These are phyloP conservation scores for Trypethelium eluteriae DNA, from an alignment of 495 filamentous ascomycete species.

Conservation along the genomic window DNA sequence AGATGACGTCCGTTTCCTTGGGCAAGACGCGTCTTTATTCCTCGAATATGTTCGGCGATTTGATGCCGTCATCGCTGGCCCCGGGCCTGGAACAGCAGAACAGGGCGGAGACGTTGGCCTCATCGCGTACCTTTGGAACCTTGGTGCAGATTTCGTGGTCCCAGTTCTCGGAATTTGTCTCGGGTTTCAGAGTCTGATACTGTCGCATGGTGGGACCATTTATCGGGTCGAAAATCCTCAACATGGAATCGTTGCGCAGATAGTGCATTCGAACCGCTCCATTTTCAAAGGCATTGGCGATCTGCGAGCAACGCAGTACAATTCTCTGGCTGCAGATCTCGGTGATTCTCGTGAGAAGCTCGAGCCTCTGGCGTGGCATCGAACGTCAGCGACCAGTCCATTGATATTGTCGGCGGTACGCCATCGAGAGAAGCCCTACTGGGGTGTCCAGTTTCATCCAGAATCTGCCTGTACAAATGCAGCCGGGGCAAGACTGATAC, in stretches of 20 bases:
- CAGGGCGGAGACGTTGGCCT: constrained; percentile 68
- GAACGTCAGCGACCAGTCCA: not conserved
- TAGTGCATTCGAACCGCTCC: constrained; percentile 46
- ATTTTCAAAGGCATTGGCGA: constrained; percentile 43
- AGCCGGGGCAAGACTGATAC: constrained; percentile 58
- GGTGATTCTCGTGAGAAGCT: constrained; percentile 35
- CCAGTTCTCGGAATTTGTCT: constrained; percentile 87
- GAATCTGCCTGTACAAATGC: constrained; percentile 81
- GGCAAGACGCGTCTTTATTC: constrained; percentile 19
- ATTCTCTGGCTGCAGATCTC: constrained; percentile 63
- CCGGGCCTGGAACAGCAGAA: constrained; percentile 55
- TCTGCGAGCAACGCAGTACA: constrained; percentile 73
- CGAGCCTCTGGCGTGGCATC: constrained; percentile 57
- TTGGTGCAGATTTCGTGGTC: constrained; percentile 49
- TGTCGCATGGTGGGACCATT: constrained; percentile 58
- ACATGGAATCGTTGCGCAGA: constrained; percentile 68
- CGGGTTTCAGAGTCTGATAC: constrained; percentile 77
- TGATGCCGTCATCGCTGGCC: constrained; percentile 71
- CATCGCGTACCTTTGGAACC: constrained; percentile 67
- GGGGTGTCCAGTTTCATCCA: constrained; percentile 89
- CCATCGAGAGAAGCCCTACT: constrained; percentile 61
- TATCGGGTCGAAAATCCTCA: constrained; percentile 56
- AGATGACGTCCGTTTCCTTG: constrained; percentile 22
- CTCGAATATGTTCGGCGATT: constrained; percentile 50
- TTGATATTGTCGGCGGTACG: constrained; percentile 3